Base-by-base conservation (phyloP, 2,329 filamentous ascomycete species). In the Monilinia fructigena region DNA sequence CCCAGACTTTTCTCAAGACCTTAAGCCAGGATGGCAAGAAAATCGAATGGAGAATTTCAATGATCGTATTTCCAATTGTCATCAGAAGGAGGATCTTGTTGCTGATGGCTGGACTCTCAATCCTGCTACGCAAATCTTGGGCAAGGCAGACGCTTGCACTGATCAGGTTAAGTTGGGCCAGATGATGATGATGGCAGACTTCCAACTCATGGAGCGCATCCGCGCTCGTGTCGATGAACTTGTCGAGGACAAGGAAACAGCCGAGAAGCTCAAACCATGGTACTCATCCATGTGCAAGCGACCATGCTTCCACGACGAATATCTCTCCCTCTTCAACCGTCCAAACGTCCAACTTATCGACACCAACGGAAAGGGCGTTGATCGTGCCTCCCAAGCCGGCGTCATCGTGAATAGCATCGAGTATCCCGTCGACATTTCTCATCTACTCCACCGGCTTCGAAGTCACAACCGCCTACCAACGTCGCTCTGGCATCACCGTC, bases 371-470 rank as follows among this genome's bases (percentile, higher is more conserved):
- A 67, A 72, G 77, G 16, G 73, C 75, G 6, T 80, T 86, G 59
- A 81, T 80, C 0, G 76, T 5, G 14, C 54, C 20, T 62, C 56
- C 2, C 35, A 76, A 5, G 79, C 74, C 0, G 82, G 82, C 0
- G 80, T 87, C 60, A 76, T 80, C 31, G 78, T 84, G 23, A 68
- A 75, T 0, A 78, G 77, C 3, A 73, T 72, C 3, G 78, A 78
- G n/a, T 74, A 80, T 54, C 79, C 82, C 26, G 83, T 82, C 71
- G 85, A 87, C 71, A 74, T 86, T 86, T 23, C 79, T 88, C 18
- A 77, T 88, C 31, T 79, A 83, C 10, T 85, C 85, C 0, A 88
- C 85, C 0, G 85, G 85, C 0, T 88, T 88, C 77, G 78, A 81
- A 31, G 83, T 85, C 0, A 80, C 83, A 10, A 66, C 64, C 12